phyloP scores from a whole-genome alignment of 306 rosid genomes.

The Rosa rugosa region DNA sequence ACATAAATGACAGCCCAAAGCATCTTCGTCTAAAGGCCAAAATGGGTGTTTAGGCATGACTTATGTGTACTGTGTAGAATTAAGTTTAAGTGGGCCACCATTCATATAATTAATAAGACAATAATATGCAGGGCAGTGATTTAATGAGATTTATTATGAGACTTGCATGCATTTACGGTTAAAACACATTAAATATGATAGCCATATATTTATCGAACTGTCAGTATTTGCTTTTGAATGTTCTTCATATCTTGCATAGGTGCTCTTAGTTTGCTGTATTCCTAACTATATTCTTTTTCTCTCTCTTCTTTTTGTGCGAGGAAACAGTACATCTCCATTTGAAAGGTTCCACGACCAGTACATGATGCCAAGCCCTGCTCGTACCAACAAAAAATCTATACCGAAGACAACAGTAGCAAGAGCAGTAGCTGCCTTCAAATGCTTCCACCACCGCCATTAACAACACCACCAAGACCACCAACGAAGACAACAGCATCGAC shows the following conservation, averaged over 20 bases:
- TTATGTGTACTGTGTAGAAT: no score
- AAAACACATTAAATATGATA: background rate
- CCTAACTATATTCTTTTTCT: background rate
- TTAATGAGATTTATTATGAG: no score
- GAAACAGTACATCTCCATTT: conserved; percentile 18
- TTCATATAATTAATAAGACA: no score
- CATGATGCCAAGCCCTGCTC: background rate
- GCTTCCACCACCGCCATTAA: background rate
- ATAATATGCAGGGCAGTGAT: no score
- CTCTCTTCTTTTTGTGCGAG: background rate
- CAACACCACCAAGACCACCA: conserved; percentile 1
- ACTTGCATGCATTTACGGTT: no score
- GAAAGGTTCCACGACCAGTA: background rate
- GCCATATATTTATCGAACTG: background rate
- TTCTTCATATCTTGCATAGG: background rate
- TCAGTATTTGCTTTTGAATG: background rate
- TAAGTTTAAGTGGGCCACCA: no score
- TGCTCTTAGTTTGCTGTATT: background rate
- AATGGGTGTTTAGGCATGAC: no score
- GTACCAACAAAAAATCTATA: background rate
- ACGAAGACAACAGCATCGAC: background rate
- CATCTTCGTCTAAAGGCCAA: no score
- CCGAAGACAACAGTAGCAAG: background rate
- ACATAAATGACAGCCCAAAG: no score
- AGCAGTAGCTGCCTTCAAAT: background rate